Percentiles rank a stretch among this genome's conserved stretches.
Evolutionary conservation across 2,329 filamentous ascomycete genomes (phyloP).

Genomic region (Didymella pinodella): DNA sequence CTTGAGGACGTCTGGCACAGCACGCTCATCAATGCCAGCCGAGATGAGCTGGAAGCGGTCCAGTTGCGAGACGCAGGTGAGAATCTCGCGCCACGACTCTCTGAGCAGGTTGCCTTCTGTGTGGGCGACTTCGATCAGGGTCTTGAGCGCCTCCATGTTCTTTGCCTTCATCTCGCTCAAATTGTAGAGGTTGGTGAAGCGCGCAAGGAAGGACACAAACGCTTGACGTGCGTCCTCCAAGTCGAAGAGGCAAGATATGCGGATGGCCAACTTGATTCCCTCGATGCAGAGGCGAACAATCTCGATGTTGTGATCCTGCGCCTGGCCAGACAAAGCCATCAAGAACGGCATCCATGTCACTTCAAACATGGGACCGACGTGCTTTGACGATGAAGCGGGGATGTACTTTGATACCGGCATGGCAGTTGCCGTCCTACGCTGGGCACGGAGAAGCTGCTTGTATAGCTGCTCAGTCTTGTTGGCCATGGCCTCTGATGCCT

Average conservation of each 20-base stretch:
- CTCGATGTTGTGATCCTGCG: slow-evolving; percentile 93
- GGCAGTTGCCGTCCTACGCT: slow-evolving; percentile 79
- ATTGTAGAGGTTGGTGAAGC: slow-evolving; percentile 95
- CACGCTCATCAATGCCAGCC: slow-evolving; percentile 90
- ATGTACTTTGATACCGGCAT: slow-evolving; percentile 78
- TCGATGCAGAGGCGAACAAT: slow-evolving; percentile 93
- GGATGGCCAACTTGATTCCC: slow-evolving; percentile 91
- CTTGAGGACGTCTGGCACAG: slow-evolving; percentile 85
- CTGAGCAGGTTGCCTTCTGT: slow-evolving; percentile 90
- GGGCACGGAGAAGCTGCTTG: slow-evolving; percentile 89
- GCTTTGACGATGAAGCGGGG: slow-evolving; percentile 89
- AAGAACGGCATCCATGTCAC: slow-evolving; percentile 99
- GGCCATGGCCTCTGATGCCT: slow-evolving; percentile 94
- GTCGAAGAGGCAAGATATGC: slow-evolving; percentile 92
- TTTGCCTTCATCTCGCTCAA: slow-evolving; percentile 94
- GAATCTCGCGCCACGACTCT: slow-evolving; percentile 92
- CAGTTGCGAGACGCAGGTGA: slow-evolving; percentile 94
- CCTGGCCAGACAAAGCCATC: slow-evolving; percentile 89
- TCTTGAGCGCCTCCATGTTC: slow-evolving; percentile 93
- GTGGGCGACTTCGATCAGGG: slow-evolving; percentile 88
- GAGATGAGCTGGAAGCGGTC: slow-evolving; percentile 95
- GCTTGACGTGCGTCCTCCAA: slow-evolving; percentile 92
- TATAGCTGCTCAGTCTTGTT: slow-evolving; percentile 85
- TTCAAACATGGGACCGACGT: slow-evolving; percentile 98
- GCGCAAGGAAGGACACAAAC: slow-evolving; percentile 90